Conservation (phyloP, 1,284 basidiomycete species). For the Tranzscheliella williamsii region DNA sequence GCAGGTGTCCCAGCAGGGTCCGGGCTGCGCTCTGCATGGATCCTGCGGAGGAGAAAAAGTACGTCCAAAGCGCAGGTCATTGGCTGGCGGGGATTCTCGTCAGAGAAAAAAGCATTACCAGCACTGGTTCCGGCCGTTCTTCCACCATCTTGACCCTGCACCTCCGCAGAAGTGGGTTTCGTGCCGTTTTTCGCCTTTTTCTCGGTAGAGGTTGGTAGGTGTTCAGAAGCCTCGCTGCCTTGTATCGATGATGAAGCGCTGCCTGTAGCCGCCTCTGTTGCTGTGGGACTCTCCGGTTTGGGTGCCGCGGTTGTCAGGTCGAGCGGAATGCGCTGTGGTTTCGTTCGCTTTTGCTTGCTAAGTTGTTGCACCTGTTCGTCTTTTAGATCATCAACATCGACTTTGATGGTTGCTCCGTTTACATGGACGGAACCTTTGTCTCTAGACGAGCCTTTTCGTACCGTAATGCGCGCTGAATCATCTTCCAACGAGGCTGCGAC, state of each 20-base stretch:
- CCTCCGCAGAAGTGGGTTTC: not conserved
- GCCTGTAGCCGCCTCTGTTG: not conserved
- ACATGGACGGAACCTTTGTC: conserved; percentile 82
- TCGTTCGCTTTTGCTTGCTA: conserved; percentile 80
- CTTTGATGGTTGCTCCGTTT: conserved; percentile 81
- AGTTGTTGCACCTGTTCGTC: conserved; percentile 85
- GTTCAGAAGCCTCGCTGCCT: not conserved
- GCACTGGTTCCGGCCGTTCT: not conserved
- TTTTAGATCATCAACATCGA: conserved; percentile 88
- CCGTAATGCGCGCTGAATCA: conserved; percentile 69
- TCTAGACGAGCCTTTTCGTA: conserved; percentile 69
- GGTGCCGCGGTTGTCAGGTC: conserved; percentile 66
- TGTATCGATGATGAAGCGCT: not conserved
- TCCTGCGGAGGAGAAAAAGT: conserved; percentile 51
- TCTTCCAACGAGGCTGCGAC: conserved; percentile 76
- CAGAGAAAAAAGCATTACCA: conserved; percentile 31
- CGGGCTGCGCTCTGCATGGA: conserved; percentile 60
- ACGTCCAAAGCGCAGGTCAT: conserved; percentile 57
- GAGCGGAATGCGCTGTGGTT: conserved; percentile 82
- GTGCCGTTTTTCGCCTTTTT: not conserved
- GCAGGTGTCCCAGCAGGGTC: conserved; percentile 64
- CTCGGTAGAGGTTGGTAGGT: not conserved
- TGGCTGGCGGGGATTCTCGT: conserved; percentile 47
- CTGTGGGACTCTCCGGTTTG: conserved; percentile 3
- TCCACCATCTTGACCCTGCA: not conserved